Conservation (phyloP, 768 basidiomycete species). For the Kwoniella heveanensis region DNA sequence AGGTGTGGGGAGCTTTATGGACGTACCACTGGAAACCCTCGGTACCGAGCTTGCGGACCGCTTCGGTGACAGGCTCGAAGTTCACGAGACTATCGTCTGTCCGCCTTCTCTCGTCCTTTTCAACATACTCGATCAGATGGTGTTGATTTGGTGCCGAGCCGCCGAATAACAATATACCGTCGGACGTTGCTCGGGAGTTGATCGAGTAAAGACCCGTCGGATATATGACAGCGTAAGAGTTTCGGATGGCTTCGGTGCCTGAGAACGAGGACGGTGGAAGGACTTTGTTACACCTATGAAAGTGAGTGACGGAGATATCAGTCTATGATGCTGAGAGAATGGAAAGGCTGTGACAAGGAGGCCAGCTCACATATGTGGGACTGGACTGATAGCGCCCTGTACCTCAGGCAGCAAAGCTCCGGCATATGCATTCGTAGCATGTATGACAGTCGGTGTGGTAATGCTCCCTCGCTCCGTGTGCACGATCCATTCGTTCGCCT, state of each 20-base stretch:
- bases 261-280: constrained; percentile 46
- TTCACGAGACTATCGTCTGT: constrained; percentile 34
- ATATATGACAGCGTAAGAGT: constrained; percentile 30
- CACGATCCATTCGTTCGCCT: constrained; percentile 59
- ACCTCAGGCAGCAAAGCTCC: constrained; percentile 75
- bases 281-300: constrained; percentile 60
- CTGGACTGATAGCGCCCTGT: constrained; percentile 36
- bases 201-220: constrained; percentile 28
- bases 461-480: constrained; percentile 69
- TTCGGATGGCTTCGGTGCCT: constrained; percentile 28
- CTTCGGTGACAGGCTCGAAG: constrained; percentile 43
- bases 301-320: too few species aligned
- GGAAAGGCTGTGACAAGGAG: constrained; percentile 62
- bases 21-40: constrained; percentile 51
- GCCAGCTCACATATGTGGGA: constrained; percentile 34
- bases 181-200: constrained; percentile 24
- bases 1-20: not conserved
- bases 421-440: constrained; percentile 85
- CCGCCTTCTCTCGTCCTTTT: constrained; percentile 15
- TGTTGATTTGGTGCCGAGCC: constrained; percentile 28
- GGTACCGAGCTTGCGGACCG: constrained; percentile 38
- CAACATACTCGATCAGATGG: constrained; percentile 28
- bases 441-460: constrained; percentile 67
- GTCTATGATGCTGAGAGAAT: too few species aligned
- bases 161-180: constrained; percentile 34